A percentile compares a stretch with the other conserved stretches of the same genome.
phyloP scores from a whole-genome alignment of 495 filamentous ascomycete species.

The Aspergillus heteromorphus region DNA sequence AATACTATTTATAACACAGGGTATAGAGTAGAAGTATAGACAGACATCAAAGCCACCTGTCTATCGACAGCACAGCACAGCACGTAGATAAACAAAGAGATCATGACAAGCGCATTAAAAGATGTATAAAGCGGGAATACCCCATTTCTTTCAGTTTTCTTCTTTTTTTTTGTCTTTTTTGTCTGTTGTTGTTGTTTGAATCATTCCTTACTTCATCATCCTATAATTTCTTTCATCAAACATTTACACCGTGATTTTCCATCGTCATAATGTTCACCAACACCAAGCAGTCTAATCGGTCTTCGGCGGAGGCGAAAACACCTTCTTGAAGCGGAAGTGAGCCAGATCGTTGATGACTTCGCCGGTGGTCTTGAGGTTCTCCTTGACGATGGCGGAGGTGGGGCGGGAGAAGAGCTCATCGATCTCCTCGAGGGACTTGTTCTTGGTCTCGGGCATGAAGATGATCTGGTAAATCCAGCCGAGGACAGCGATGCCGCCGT shows the following conservation, averaged over 20 bases:
- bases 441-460: constrained; percentile 62
- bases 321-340: constrained; percentile 27
- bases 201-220: not conserved
- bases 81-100: not conserved
- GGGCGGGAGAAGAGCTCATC: constrained; percentile 53
- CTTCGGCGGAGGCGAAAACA: constrained; percentile 29
- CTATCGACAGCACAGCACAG: no score
- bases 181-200: no score
- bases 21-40: no score
- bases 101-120: not conserved
- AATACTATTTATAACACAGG: no score
- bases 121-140: not conserved
- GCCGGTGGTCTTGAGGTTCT: constrained; percentile 39
- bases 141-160: constrained; percentile 1
- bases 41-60: no score
- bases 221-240: not conserved
- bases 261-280: no score
- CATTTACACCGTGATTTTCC: not conserved
- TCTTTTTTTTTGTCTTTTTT: constrained; percentile 12
- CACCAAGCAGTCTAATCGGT: not conserved
- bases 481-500: constrained; percentile 53
- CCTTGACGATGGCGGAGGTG: constrained; percentile 48
- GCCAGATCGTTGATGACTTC: constrained; percentile 29
- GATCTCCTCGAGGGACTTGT: constrained; percentile 58
- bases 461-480: constrained; percentile 55